These are phyloP conservation scores for Paraurostyla sp. DNA, from an alignment of 73 alveolate species.

Conservation along the genomic window DNA sequence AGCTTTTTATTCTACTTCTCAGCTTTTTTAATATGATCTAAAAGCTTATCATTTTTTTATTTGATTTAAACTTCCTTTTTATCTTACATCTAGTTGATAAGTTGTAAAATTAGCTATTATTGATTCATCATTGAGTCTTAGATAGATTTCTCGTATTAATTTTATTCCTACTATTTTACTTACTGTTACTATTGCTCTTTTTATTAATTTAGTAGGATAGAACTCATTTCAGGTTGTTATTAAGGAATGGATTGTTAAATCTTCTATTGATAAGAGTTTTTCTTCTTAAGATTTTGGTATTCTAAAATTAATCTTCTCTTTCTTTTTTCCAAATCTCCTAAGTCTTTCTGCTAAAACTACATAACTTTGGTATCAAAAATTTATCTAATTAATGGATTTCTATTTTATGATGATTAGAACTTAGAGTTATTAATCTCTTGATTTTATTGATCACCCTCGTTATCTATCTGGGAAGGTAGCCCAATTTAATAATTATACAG, in stretches of 20 bases:
- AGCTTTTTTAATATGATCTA: neutral
- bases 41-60: constrained; percentile 10
- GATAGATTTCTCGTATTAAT: neutral
- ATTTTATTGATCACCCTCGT: neutral
- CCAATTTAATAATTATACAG: no score
- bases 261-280: neutral
- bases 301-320: neutral
- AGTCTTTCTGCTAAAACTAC: neutral
- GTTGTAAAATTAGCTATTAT: neutral
- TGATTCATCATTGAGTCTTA: neutral
- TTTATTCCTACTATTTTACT: neutral
- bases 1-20: neutral
- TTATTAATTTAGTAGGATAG: neutral
- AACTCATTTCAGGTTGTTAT: no score
- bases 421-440: neutral
- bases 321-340: neutral
- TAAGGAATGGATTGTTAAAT: neutral
- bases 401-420: neutral
- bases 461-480: neutral
- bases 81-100: constrained; percentile 6
- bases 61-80: neutral
- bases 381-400: neutral
- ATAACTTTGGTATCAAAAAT: neutral
- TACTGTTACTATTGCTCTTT: neutral
- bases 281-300: constrained; percentile 13